These are phyloP conservation scores for Chalciporus pseudorubinellus DNA, from an alignment of 768 basidiomycete genomes.

Conservation along the genomic window DNA sequence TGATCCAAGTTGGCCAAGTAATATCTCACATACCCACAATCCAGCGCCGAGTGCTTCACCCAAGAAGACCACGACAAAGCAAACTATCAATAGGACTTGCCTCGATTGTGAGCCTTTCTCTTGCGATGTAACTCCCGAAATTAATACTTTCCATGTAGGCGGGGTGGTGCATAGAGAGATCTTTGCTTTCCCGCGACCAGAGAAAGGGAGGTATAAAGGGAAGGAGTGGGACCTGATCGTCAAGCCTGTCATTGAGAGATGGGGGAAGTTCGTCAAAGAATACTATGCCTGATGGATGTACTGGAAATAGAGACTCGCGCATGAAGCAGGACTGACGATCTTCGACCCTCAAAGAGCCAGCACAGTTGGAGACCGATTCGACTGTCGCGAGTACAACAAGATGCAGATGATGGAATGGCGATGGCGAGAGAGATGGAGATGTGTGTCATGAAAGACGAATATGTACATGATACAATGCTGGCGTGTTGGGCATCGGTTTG, in stretches of 20 bases:
- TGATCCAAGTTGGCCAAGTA: slow-evolving; percentile 44
- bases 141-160: slow-evolving; percentile 35
- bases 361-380: too few species aligned
- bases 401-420: not conserved
- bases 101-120: slow-evolving; percentile 44
- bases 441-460: not conserved
- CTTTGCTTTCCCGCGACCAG: slow-evolving; percentile 64
- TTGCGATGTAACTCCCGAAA: slow-evolving; percentile 17
- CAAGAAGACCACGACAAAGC: slow-evolving; percentile 20
- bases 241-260: slow-evolving; percentile 71
- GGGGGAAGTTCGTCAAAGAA: slow-evolving; percentile 62
- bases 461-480: not conserved
- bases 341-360: not conserved
- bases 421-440: not conserved
- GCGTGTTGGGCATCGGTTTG: not conserved
- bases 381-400: slow-evolving; percentile 1
- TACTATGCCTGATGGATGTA: slow-evolving; percentile 25
- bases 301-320: not conserved
- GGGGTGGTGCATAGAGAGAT: slow-evolving; percentile 72
- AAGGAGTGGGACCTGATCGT: slow-evolving; percentile 76
- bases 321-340: not conserved
- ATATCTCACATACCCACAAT: slow-evolving; percentile 31
- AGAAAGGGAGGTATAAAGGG: slow-evolving; percentile 51
- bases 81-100: slow-evolving; percentile 30
- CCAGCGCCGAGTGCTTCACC: slow-evolving; percentile 8